Evolutionary conservation across 495 filamentous ascomycete genomes (phyloP).

Genomic region (Terfezia boudieri): DNA sequence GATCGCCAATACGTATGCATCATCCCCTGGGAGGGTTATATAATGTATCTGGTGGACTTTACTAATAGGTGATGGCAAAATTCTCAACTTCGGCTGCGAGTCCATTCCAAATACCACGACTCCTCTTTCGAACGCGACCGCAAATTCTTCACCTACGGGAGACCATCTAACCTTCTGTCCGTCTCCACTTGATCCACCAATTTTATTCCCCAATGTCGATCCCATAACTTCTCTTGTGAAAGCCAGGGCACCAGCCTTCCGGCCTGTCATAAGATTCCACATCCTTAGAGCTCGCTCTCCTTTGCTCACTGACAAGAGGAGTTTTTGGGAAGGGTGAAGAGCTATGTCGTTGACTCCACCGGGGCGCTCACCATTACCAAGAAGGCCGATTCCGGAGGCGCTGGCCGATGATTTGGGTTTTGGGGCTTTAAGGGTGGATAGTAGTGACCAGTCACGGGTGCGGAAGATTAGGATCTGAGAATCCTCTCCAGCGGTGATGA

Average conservation of each 20-base stretch:
- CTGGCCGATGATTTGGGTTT: conserved; percentile 42
- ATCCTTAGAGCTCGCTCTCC: conserved; percentile 79
- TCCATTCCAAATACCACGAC: conserved; percentile 60
- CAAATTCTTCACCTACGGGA: conserved; percentile 54
- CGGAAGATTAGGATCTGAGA: conserved; percentile 68
- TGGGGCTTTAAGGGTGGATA: conserved; percentile 80
- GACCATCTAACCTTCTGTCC: conserved; percentile 65
- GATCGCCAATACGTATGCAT: conserved; percentile 30
- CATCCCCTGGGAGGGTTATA: conserved; percentile 24
- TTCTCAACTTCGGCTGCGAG: not conserved
- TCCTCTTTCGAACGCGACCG: conserved; percentile 71
- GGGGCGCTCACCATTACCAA: conserved; percentile 52
- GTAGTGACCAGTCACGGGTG: conserved; percentile 67
- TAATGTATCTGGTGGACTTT: conserved; percentile 73
- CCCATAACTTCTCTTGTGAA: conserved; percentile 35
- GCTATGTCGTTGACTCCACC: conserved; percentile 89
- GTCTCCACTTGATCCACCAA: conserved; percentile 35
- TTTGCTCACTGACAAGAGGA: conserved; percentile 75
- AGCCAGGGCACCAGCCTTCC: conserved; percentile 77
- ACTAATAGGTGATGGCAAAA: conserved; percentile 31
- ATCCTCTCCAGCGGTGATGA: conserved; percentile 67
- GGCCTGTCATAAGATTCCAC: conserved; percentile 93
- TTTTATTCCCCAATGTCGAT: conserved; percentile 5
- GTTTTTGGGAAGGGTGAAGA: conserved; percentile 83
- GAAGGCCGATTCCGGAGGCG: conserved; percentile 67